These are phyloP conservation scores for Rubia tinctorum DNA, from an alignment of 305 asterid genomes.

Conservation along the genomic window DNA sequence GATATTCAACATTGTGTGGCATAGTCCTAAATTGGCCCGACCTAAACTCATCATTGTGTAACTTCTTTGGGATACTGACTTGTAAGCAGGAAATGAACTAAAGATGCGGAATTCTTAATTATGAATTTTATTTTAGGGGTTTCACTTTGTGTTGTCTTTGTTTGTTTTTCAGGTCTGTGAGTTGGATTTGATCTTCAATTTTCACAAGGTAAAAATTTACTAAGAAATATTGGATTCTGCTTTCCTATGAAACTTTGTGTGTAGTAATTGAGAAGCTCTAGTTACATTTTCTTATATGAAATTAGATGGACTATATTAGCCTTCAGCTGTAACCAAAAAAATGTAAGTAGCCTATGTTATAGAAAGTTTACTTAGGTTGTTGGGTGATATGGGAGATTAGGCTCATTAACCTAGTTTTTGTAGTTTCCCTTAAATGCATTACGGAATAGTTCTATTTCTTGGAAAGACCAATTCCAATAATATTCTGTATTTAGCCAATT, in stretches of 20 bases:
- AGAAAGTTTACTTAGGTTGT: not conserved
- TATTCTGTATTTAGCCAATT: not conserved
- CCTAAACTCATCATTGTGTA: not conserved
- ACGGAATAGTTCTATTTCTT: not conserved
- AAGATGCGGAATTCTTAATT: not conserved
- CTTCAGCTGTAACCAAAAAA: not conserved
- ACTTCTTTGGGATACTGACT: not conserved
- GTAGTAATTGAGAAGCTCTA: not conserved
- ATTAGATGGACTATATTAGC: not conserved
- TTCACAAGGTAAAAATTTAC: conserved; percentile 67
- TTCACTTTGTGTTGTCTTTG: conserved; percentile 19
- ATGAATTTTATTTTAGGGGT: not conserved
- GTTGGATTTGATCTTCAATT: conserved; percentile 86
- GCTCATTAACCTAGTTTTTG: not conserved
- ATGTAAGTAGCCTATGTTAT: not conserved
- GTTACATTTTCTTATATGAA: not conserved
- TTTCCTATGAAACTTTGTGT: not conserved
- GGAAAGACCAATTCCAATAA: not conserved
- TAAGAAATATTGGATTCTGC: not conserved
- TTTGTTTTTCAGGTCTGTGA: conserved; percentile 62
- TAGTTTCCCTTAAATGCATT: not conserved
- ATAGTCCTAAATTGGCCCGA: not conserved
- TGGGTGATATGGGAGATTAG: not conserved
- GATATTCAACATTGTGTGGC: not conserved
- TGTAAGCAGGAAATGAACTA: not conserved